phyloP scores from a whole-genome alignment of 2,329 filamentous ascomycete genomes.

The Colletotrichum lentis region DNA sequence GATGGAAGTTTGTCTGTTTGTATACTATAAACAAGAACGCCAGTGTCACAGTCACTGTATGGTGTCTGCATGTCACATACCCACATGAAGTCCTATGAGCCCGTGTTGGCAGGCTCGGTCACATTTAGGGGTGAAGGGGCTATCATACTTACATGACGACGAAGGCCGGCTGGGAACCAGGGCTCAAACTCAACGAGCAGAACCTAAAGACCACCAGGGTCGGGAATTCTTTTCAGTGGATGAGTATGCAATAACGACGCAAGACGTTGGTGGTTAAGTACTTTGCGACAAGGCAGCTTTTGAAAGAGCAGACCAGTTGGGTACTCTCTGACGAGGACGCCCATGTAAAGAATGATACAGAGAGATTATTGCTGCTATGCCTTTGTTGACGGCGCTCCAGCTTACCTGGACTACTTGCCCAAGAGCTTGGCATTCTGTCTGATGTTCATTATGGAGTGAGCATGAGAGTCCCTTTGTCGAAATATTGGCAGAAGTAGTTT shows the following conservation, averaged over 20 bases:
- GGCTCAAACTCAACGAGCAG: constrained; percentile 40
- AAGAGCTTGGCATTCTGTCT: constrained; percentile 58
- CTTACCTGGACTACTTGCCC: constrained; percentile 45
- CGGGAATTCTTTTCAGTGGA: constrained; percentile 30
- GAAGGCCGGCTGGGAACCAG: constrained; percentile 54
- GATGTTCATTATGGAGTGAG: constrained; percentile 65
- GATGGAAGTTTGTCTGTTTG: constrained; percentile 64
- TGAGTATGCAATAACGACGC: constrained; percentile 50
- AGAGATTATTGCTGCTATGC: constrained; percentile 42
- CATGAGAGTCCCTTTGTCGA: constrained; percentile 44
- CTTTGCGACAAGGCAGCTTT: constrained; percentile 41
- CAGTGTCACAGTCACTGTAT: not conserved
- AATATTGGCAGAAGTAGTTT: constrained; percentile 55
- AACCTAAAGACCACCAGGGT: constrained; percentile 38
- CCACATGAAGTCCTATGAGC: constrained; percentile 51
- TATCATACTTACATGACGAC: constrained; percentile 47
- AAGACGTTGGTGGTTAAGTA: constrained; percentile 44
- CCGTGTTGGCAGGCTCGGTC: not conserved
- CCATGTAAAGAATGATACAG: constrained; percentile 65
- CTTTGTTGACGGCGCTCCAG: no score
- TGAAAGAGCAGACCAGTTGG: constrained; percentile 66
- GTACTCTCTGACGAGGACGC: constrained; percentile 68
- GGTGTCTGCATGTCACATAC: not conserved
- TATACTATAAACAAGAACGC: constrained; percentile 44
- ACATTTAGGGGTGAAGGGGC: no score